phyloP scores from a whole-genome alignment of 176 grass and related monocot genomes.

The Puya raimondii region DNA sequence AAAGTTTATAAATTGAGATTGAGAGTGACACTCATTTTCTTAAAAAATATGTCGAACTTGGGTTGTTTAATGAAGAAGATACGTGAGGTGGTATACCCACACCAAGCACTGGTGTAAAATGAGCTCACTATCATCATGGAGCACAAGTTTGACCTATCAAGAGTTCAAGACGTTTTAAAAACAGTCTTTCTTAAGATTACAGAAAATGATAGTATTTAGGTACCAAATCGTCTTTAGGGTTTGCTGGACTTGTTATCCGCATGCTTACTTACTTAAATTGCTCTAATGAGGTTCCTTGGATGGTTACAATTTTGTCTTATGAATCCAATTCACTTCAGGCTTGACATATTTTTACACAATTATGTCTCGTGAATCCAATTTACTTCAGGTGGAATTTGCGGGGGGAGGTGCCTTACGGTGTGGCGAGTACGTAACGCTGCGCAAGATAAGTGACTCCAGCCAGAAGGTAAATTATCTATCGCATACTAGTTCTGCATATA shows the following conservation, averaged over 20 bases:
- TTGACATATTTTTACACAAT: conserved; percentile 6
- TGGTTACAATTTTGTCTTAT: too few relatives aligned
- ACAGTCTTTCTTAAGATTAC: background rate
- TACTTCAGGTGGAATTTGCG: conserved; percentile 70
- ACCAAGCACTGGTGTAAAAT: too few relatives aligned
- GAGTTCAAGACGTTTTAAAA: too few relatives aligned
- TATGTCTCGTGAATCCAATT: background rate
- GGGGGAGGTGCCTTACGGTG: conserved; percentile 71
- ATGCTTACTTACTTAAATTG: too few relatives aligned
- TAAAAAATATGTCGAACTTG: too few relatives aligned
- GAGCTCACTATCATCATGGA: too few relatives aligned
- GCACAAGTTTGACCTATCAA: background rate
- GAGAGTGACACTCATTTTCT: too few relatives aligned
- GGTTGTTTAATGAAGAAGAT: too few relatives aligned
- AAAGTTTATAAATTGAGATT: too few relatives aligned
- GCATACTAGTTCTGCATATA: background rate
- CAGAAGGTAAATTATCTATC: conserved; percentile 50
- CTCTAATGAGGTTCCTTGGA: too few relatives aligned
- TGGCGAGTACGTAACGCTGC: conserved; percentile 70
- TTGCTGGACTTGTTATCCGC: background rate
- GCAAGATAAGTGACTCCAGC: conserved; percentile 68
- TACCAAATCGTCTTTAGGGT: conserved; percentile 2
- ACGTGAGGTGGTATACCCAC: too few relatives aligned
- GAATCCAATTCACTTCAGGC: too few relatives aligned
- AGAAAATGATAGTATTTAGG: background rate